These are phyloP conservation scores for Colletotrichum kahawae DNA, from an alignment of 2,329 filamentous ascomycete species.

Conservation along the genomic window DNA sequence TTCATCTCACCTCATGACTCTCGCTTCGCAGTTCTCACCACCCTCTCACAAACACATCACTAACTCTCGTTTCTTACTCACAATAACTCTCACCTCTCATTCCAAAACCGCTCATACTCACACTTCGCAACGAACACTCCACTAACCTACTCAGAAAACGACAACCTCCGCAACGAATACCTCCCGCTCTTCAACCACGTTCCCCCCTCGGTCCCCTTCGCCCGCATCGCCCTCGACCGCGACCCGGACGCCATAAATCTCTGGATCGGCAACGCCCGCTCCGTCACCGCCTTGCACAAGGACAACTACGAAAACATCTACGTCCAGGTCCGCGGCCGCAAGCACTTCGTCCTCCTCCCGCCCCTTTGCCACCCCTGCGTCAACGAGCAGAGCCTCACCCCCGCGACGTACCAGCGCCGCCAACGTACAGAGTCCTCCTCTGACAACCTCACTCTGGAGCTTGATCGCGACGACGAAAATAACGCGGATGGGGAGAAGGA, in stretches of 20 bases:
- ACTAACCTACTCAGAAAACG: conserved; percentile 63
- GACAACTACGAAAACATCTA: conserved; percentile 90
- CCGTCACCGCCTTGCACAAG: conserved; percentile 76
- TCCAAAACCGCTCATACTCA: neutral
- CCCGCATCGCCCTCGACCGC: conserved; percentile 68
- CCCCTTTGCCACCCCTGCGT: conserved; percentile 73
- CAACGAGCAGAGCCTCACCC: conserved; percentile 62
- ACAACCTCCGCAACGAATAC: conserved; percentile 81
- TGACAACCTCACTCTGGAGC: conserved; percentile 20
- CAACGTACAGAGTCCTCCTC: conserved; percentile 32
- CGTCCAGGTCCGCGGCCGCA: conserved; percentile 74
- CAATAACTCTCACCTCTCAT: neutral
- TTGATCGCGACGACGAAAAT: conserved; percentile 39
- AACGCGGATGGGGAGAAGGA: conserved; percentile 26
- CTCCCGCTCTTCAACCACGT: conserved; percentile 65
- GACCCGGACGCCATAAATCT: conserved; percentile 79
- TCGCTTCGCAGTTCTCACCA: neutral
- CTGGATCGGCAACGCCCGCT: conserved; percentile 78
- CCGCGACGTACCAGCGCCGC: conserved; percentile 59
- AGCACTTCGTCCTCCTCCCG: conserved; percentile 79
- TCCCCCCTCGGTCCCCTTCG: conserved; percentile 70
- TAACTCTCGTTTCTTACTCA: neutral
- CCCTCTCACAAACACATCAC: neutral
- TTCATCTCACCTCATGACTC: neutral
- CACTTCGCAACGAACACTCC: neutral